Base-by-base conservation (phyloP, 805 yeast genomes). In the Barnettozyma wickerhamii region DNA sequence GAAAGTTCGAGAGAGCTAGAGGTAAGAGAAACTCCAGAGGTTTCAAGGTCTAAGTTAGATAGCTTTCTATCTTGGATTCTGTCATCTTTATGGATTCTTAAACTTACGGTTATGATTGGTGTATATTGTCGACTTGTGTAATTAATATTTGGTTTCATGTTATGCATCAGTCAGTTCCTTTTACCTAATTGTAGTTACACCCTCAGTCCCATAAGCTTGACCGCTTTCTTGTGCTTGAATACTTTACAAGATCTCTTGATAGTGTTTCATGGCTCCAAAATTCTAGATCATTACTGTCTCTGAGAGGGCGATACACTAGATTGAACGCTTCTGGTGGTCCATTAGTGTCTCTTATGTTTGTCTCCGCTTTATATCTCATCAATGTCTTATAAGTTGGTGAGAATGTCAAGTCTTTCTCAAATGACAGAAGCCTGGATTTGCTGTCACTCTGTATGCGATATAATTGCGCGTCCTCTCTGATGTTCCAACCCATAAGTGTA, bases 1-100 rank as follows among this genome's bases (percentile, higher is more conserved):
- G 98, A 84, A 93, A 93, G 80, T 93, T 93, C 84, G 99, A 93
- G 84, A 89, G 93, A 77, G 99, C 97, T 66, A 93, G 99, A 87
- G 99, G 99, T 84, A 95, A 84, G 76, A 83, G 99, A 80, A 84
- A 79, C 73, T 90, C 98, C 60, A 89, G 95, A 84, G 99, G 96
- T 80, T 93, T 93, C 99, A 93, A 93, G 86, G 99, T 93, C 77
- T 93, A 91, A 88, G 53, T 50, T 55, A 53, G 36, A 36, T 40
- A 31, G 32, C 13, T 18, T 27, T 32, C 29, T 38, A 15, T 20
- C 19, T 41, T 14, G 33, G 18, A 10, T 33, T 41, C 37, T 38
- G 20, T 30, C 13, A 13, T 27, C 40, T 30, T 24, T 37, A 15
- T 28, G 21, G 14, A 13, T 30, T 33, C 35, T 36, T 32, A 37